Conservation (phyloP, 805 yeast genomes). For the Pichia scutulata region DNA sequence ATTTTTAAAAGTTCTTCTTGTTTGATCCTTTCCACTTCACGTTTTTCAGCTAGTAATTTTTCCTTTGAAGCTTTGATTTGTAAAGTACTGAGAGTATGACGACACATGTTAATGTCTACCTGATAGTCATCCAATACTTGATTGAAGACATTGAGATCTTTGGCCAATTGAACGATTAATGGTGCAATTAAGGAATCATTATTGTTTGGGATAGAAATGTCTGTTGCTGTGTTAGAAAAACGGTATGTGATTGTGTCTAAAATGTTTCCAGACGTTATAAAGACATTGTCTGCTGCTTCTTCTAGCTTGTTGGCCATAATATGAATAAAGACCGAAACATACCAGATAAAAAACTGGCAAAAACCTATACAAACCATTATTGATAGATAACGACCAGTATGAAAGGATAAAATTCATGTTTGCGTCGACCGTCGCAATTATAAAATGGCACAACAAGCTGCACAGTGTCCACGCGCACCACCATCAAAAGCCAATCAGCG, state of each 20-base stretch:
- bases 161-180: conserved; percentile 17
- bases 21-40: conserved; percentile 2
- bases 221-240: conserved; percentile 19
- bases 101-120: conserved; percentile 25
- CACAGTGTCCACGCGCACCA: conserved; percentile 3
- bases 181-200: conserved; percentile 22
- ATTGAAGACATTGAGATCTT: conserved; percentile 24
- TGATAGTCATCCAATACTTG: conserved; percentile 23
- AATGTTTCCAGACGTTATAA: conserved; percentile 27
- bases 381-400: too few relatives aligned
- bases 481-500: conserved; percentile 1
- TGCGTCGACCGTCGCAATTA: conserved; percentile 14
- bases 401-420: neutral
- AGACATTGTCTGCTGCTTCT: conserved; percentile 27
- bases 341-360: too few relatives aligned
- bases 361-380: too few relatives aligned
- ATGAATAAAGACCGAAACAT: too few relatives aligned
- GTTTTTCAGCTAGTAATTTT: conserved; percentile 19
- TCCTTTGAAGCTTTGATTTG: conserved; percentile 24
- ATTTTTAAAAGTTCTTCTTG: neutral
- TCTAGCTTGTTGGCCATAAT: conserved; percentile 22
- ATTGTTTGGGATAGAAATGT: conserved; percentile 23
- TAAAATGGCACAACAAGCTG: neutral
- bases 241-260: conserved; percentile 25
- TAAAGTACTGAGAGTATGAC: conserved; percentile 20